Evolutionary conservation across 2,329 filamentous ascomycete species (phyloP).

Genomic region (Aspergillus chevalieri): DNA sequence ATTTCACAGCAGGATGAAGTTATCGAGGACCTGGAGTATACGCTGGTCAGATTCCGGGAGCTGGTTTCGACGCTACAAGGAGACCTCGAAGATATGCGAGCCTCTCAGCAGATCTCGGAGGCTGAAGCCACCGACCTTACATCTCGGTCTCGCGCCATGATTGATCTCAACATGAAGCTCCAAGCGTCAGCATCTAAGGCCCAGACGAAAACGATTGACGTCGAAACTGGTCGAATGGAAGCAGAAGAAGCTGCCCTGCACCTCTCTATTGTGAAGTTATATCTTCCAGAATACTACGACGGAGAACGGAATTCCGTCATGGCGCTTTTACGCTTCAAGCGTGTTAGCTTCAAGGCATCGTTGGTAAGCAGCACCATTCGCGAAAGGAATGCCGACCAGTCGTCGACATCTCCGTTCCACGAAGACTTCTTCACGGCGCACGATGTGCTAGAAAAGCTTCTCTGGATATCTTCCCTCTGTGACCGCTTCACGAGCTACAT

Average conservation of each 20-base stretch:
- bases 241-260: constrained; percentile 86
- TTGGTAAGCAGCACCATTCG: constrained; percentile 72
- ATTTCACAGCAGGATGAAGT: constrained; percentile 69
- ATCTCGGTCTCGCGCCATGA: constrained; percentile 83
- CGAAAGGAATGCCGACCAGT: constrained; percentile 65
- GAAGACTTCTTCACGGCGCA: constrained; percentile 75
- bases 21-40: constrained; percentile 85
- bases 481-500: constrained; percentile 78
- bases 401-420: constrained; percentile 57
- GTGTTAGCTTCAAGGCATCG: constrained; percentile 80
- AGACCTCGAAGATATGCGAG: constrained; percentile 85
- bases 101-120: constrained; percentile 87
- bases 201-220: constrained; percentile 87
- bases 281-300: constrained; percentile 78
- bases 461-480: constrained; percentile 77
- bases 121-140: constrained; percentile 86
- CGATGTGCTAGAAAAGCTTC: constrained; percentile 76
- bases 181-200: constrained; percentile 86
- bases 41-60: constrained; percentile 79
- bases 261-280: constrained; percentile 79
- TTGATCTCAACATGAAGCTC: constrained; percentile 92
- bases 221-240: constrained; percentile 79
- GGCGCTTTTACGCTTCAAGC: constrained; percentile 78
- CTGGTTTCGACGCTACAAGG: constrained; percentile 78
- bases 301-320: constrained; percentile 79